phyloP scores from a whole-genome alignment of 257 asterid species.

The Jasminum sambac region DNA sequence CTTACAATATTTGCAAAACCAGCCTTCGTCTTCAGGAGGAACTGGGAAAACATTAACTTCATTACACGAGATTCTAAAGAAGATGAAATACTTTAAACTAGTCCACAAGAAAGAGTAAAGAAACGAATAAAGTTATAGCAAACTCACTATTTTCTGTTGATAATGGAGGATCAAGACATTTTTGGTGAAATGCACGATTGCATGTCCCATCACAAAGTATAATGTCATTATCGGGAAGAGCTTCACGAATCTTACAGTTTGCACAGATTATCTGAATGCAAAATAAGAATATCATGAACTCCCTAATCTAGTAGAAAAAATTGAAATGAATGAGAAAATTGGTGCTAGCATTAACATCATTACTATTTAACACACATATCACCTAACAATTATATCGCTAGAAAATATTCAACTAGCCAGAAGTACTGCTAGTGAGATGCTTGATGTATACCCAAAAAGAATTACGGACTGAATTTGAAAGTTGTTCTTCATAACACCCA shows the following conservation, averaged over 20 bases:
- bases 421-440: constrained; percentile 13
- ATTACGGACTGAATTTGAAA: too few relatives aligned
- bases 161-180: constrained; percentile 91
- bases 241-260: constrained; percentile 79
- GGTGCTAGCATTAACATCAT: too few relatives aligned
- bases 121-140: constrained; percentile 24
- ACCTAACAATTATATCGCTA: constrained; percentile 4
- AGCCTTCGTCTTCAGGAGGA: constrained; percentile 95
- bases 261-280: constrained; percentile 79
- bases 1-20: constrained; percentile 95
- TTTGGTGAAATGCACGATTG: constrained; percentile 90
- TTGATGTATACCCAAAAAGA: neutral
- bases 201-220: constrained; percentile 97
- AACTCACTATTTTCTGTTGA: constrained; percentile 79
- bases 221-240: constrained; percentile 84
- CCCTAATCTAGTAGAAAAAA: constrained; percentile 1
- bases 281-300: constrained; percentile 28
- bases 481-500: too few relatives aligned
- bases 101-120: constrained; percentile 3
- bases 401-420: constrained; percentile 4
- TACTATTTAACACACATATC: neutral
- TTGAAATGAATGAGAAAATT: too few relatives aligned
- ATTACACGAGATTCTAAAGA: constrained; percentile 27
- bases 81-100: constrained; percentile 12
- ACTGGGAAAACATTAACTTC: constrained; percentile 48